A percentile compares a stretch with the other conserved stretches of the same genome.
Evolutionary conservation across 176 grass and related monocot species (phyloP).

Genomic region (Juncus effusus): DNA sequence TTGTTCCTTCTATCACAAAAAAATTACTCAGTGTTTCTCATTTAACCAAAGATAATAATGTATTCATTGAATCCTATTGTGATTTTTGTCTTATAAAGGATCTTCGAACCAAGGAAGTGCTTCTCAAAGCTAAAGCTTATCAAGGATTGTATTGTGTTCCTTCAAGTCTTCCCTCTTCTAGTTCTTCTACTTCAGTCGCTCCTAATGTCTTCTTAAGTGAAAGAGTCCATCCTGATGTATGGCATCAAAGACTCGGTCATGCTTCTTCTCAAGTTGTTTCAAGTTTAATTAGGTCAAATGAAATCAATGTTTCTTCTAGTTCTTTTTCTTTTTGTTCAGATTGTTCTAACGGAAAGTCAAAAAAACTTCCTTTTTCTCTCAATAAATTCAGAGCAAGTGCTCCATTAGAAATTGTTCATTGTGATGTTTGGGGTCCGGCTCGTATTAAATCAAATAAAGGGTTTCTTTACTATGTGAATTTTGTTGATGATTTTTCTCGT

Average conservation of each 20-base stretch:
- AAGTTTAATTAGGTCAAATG: background rate
- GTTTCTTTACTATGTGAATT: conserved; percentile 3
- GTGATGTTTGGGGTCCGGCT: background rate
- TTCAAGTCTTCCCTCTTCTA: background rate
- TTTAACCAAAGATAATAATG: background rate
- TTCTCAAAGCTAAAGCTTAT: background rate
- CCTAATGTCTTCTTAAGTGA: background rate
- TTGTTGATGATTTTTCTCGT: conserved; percentile 9
- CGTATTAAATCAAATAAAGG: background rate
- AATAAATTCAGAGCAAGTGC: background rate
- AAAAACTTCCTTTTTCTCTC: background rate
- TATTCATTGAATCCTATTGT: background rate
- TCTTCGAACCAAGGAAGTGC: background rate
- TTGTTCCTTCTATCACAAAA: background rate
- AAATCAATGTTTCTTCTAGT: background rate
- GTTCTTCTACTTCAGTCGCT: background rate
- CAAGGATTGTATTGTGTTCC: no score
- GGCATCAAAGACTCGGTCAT: background rate
- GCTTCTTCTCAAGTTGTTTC: background rate
- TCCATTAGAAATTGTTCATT: background rate
- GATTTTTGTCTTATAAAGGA: background rate
- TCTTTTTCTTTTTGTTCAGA: background rate
- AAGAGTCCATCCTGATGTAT: background rate
- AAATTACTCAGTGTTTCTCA: background rate
- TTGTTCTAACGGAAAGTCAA: background rate